A percentile compares a stretch with the other conserved stretches of the same genome.
phyloP scores from a whole-genome alignment of 257 asterid genomes.

The Forsythia suspensa region DNA sequence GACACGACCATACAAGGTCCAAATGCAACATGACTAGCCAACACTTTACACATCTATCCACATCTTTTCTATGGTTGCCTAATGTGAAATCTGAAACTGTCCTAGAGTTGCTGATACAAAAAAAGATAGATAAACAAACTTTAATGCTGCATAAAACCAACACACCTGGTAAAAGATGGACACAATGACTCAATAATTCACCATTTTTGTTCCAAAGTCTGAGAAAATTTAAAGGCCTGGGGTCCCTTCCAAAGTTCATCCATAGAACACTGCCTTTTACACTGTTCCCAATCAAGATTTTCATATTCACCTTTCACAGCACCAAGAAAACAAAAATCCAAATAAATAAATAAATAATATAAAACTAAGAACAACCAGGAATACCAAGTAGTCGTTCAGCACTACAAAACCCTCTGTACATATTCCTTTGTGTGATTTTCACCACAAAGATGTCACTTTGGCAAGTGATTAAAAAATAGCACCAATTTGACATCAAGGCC shows the following conservation, averaged over 20 bases:
- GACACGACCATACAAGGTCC: no score
- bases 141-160: not conserved
- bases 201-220: not conserved
- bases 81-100: not conserved
- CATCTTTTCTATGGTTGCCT: no score
- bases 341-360: not conserved
- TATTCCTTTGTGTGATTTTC: conserved; percentile 8
- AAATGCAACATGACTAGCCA: no score
- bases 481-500: conserved; percentile 38
- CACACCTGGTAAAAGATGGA: not conserved
- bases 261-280: conserved; percentile 27
- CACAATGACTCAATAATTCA: not conserved
- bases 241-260: conserved; percentile 22
- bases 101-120: not conserved
- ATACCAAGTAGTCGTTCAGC: no score
- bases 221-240: not conserved
- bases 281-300: conserved; percentile 49
- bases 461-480: conserved; percentile 31
- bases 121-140: not conserved
- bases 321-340: conserved; percentile 4
- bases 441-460: conserved; percentile 33
- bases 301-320: conserved; percentile 19
- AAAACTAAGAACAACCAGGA: conserved; percentile 8
- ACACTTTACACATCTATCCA: no score
- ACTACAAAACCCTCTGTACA: conserved; percentile 22